phyloP scores from a whole-genome alignment of 2,329 filamentous ascomycete genomes.

The Penicillium sp. region DNA sequence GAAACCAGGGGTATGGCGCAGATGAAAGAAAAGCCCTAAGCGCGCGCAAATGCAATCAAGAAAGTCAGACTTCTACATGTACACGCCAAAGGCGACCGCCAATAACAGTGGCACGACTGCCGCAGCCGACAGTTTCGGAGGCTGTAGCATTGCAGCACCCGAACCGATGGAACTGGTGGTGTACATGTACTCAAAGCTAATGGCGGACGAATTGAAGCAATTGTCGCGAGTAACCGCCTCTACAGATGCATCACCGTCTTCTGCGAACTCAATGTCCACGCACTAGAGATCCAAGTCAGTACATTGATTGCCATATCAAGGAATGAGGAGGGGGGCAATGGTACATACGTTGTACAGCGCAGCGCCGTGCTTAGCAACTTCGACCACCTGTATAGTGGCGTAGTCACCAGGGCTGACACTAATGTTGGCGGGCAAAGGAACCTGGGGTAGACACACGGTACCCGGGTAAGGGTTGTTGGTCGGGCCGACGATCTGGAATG shows the following conservation, averaged over 20 bases:
- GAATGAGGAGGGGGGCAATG: background rate
- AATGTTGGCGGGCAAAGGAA: conserved; percentile 73
- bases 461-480: conserved; percentile 82
- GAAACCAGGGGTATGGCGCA: conserved; percentile 23
- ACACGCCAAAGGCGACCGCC: conserved; percentile 18
- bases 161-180: conserved; percentile 31
- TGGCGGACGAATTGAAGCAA: conserved; percentile 81
- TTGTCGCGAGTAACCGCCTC: conserved; percentile 73
- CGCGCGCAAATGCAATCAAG: conserved; percentile 22
- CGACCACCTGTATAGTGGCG: conserved; percentile 85
- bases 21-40: conserved; percentile 9
- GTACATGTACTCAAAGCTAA: conserved; percentile 76
- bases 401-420: conserved; percentile 77
- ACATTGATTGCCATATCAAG: background rate
- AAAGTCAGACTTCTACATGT: conserved; percentile 17
- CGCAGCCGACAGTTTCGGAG: conserved; percentile 15
- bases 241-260: conserved; percentile 66
- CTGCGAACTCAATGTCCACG: conserved; percentile 89
- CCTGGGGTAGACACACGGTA: conserved; percentile 83
- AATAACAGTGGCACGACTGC: conserved; percentile 30
- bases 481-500: conserved; percentile 81
- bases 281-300: conserved; percentile 58
- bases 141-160: conserved; percentile 20
- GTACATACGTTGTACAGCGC: conserved; percentile 72
- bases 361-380: conserved; percentile 79